phyloP scores from a whole-genome alignment of 768 basidiomycete genomes.

The Lactarius sanguifluus region DNA sequence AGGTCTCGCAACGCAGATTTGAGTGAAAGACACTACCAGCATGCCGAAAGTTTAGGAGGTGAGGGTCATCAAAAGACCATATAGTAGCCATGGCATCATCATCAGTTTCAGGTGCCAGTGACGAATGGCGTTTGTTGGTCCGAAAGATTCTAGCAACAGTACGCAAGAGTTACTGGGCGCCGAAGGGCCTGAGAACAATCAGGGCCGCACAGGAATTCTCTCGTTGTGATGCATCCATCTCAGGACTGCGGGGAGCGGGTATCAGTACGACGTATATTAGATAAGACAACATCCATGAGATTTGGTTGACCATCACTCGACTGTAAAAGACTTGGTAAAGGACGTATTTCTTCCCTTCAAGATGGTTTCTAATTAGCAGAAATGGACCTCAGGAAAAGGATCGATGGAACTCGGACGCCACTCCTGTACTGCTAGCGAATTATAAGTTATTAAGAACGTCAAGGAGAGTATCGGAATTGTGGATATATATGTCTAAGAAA shows the following conservation, averaged over 20 bases:
- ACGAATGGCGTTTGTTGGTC: background rate
- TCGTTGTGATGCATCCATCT: constrained; percentile 26
- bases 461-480: background rate
- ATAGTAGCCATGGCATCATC: constrained; percentile 19
- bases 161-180: constrained; percentile 23
- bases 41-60: constrained; percentile 21
- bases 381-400: background rate
- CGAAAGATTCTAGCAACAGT: constrained; percentile 19
- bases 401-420: background rate
- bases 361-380: constrained; percentile 7
- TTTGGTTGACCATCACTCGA: no score
- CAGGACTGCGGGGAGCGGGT: no score
- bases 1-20: constrained; percentile 18
- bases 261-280: no score
- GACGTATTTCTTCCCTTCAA: no score
- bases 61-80: constrained; percentile 22
- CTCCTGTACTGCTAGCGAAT: background rate
- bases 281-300: no score
- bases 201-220: constrained; percentile 9
- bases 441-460: background rate
- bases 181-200: no score
- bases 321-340: no score
- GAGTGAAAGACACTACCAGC: constrained; percentile 27
- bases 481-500: background rate
- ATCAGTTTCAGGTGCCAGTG: constrained; percentile 19